Evolutionary conservation across 176 grass and related monocot genomes (phyloP), one percentile per base, ranked within the genome.

Genomic region (Avena insularis): DNA sequence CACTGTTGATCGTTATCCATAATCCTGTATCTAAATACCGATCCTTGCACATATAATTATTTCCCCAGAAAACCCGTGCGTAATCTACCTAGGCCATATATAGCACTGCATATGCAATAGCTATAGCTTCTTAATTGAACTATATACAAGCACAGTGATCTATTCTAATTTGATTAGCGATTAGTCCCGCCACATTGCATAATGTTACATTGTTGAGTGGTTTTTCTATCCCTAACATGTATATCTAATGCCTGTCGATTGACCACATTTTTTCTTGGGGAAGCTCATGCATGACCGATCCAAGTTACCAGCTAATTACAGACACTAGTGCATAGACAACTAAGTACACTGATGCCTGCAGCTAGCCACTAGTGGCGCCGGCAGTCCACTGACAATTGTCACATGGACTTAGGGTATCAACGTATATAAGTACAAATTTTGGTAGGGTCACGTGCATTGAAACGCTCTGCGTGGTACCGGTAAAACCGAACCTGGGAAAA

Each of bases 401-500:
- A 81, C 71, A 82, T 78, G 64, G 73, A 33, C 46, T 83, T 61
- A 1, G 49, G 69, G 27, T 36, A 53, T 5, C 72, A 27, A 4
- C 0, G 65, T 49, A 67, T 71, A 83, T 48, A 83, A 43, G 40
- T 43, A 6, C 38, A 74, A 2, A 25, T 84, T 79, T 33, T 43
- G 40, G 40, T 6, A 11, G 8, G 16, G 0, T 71, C 89, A 90
- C 84, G 79, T 83, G 85, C 20, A 51, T 23, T 12, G 36, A 57
- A 49, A 5, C 40, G 56, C 12, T 59, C 53, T 19, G 6, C 72
- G 14, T 7, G 48, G 1, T 77, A 82, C 63, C 84, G 83, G 84
- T 72, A 72, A 78, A 86, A 86, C 81, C 66, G 43, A 84, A 61
- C 47, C 38, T 2, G 78, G 14, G 8, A 75, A 53, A 66, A 78